Conservation (phyloP, 2,329 filamentous ascomycete species). For the Teratosphaeriaceae sp. region DNA sequence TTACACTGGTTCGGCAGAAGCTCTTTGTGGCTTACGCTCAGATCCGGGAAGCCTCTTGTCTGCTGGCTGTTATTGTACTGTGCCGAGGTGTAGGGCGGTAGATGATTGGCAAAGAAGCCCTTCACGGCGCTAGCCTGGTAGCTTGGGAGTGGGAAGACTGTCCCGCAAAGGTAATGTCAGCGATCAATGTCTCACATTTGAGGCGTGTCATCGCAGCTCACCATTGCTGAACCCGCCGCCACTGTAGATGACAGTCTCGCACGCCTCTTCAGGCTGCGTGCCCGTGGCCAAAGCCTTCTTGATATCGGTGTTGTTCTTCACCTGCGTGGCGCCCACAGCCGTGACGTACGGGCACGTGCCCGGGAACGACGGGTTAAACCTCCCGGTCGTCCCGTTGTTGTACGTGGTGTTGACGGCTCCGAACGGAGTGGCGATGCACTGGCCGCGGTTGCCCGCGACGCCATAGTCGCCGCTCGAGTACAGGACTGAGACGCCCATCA, state of each 20-base stretch:
- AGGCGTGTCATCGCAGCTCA: no score
- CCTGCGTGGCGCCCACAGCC: slow-evolving; percentile 47
- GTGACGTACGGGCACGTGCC: slow-evolving; percentile 45
- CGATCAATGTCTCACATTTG: no score
- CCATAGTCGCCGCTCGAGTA: slow-evolving; percentile 45
- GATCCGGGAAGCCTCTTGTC: slow-evolving; percentile 43
- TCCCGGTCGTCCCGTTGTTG: slow-evolving; percentile 20
- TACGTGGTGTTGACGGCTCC: slow-evolving; percentile 19
- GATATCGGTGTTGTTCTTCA: slow-evolving; percentile 35
- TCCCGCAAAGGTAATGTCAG: no score
- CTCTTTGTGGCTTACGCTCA: slow-evolving; percentile 17
- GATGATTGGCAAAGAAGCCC: slow-evolving; percentile 35
- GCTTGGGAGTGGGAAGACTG: slow-evolving; percentile 40
- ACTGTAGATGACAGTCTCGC: slow-evolving; percentile 42
- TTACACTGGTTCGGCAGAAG: no score
- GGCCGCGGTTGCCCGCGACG: slow-evolving; percentile 25
- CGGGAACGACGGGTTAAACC: slow-evolving; percentile 45
- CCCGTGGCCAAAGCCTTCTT: slow-evolving; percentile 21
- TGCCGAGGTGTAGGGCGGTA: slow-evolving; percentile 37
- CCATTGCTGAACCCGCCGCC: slow-evolving; percentile 44
- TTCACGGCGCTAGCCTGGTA: slow-evolving; percentile 42
- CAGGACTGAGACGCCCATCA: slow-evolving; percentile 46
- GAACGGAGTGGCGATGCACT: slow-evolving; percentile 36
- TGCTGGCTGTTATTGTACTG: slow-evolving; percentile 40
- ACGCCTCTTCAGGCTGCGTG: slow-evolving; percentile 37